Evolutionary conservation across 2,329 filamentous ascomycete species (phyloP).

Genomic region (Aspergillus sclerotialis): DNA sequence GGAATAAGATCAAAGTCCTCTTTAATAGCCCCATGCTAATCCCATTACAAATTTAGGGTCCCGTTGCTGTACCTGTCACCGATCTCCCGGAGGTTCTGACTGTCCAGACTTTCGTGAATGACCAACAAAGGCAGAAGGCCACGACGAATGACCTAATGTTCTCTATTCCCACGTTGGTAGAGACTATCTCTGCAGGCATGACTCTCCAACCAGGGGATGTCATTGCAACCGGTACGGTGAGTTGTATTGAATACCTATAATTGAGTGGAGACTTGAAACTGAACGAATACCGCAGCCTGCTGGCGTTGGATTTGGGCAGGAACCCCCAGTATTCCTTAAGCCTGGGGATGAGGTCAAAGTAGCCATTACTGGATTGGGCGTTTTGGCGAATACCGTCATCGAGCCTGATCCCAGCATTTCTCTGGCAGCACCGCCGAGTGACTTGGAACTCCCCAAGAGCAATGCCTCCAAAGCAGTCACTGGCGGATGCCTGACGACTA

Average conservation of each 20-base stretch:
- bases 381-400: neutral
- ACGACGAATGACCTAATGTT: neutral
- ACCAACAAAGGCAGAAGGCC: neutral
- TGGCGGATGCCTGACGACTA: neutral
- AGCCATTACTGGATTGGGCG: neutral
- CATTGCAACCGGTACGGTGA: neutral
- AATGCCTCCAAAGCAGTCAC: neutral
- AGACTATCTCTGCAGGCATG: neutral
- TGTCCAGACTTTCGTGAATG: neutral
- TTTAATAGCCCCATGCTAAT: too few species aligned
- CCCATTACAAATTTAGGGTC: too few species aligned
- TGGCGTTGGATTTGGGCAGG: slow-evolving; percentile 2
- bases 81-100: neutral
- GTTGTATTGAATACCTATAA: neutral
- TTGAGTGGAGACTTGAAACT: neutral
- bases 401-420: neutral
- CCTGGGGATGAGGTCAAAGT: slow-evolving; percentile 1
- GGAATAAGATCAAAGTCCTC: too few species aligned
- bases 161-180: neutral
- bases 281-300: neutral
- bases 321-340: neutral
- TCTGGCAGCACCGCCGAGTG: neutral
- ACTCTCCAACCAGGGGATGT: neutral
- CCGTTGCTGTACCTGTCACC: too few species aligned
- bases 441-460: neutral